Evolutionary conservation across 257 asterid species (phyloP).

Genomic region (Eustoma russellianum): DNA sequence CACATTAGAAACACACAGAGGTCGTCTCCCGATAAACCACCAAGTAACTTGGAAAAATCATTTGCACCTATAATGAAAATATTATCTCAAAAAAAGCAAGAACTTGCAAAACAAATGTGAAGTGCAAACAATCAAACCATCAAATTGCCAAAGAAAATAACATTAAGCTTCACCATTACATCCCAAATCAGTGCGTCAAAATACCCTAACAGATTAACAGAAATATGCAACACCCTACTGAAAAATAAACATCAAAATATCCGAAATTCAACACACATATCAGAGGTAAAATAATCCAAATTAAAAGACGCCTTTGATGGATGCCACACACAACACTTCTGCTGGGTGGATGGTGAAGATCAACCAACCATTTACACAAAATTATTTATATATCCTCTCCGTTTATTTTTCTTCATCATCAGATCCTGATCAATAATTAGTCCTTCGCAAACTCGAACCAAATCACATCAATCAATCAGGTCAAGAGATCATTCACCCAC

Average conservation of each 20-base stretch:
- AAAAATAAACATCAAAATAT: not conserved
- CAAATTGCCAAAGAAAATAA: too few relatives aligned
- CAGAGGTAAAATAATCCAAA: slow-evolving; percentile 8
- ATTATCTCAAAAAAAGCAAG: slow-evolving; percentile 9
- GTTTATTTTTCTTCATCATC: slow-evolving; percentile 3
- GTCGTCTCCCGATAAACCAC: too few relatives aligned
- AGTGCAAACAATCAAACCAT: too few relatives aligned
- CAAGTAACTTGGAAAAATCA: too few relatives aligned
- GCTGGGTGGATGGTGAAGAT: slow-evolving; percentile 17
- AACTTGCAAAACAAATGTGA: too few relatives aligned
- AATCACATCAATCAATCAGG: slow-evolving; percentile 17
- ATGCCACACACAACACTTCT: not conserved
- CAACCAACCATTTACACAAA: slow-evolving; percentile 24
- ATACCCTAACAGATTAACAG: too few relatives aligned
- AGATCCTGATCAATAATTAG: not conserved
- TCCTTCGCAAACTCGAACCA: not conserved
- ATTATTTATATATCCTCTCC: not conserved
- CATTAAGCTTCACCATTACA: too few relatives aligned
- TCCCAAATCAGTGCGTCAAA: too few relatives aligned
- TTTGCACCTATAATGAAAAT: not conserved
- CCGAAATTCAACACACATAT: slow-evolving; percentile 4
- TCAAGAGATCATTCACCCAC: slow-evolving; percentile 94
- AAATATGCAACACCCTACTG: too few relatives aligned
- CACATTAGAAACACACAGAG: too few relatives aligned
- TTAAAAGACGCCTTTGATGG: too few relatives aligned